Conservation (phyloP, 2,329 filamentous ascomycete genomes). For the Fusarium staphyleae region DNA sequence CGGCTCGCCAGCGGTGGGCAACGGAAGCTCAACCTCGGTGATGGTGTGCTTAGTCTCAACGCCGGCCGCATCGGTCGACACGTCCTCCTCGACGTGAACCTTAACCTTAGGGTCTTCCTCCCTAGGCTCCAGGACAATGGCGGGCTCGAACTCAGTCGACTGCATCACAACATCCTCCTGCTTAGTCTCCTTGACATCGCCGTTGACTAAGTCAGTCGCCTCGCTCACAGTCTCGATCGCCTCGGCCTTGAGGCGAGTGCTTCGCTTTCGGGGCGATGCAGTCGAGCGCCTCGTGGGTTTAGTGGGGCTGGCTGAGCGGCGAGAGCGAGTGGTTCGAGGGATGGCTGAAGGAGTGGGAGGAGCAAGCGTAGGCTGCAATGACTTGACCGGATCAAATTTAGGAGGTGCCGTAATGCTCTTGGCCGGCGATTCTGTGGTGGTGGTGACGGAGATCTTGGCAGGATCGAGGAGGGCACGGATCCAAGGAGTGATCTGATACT, state of each 20-base stretch:
- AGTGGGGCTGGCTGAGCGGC: constrained; percentile 65
- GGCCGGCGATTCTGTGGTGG: constrained; percentile 69
- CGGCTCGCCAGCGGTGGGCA: constrained; percentile 64
- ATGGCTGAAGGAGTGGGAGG: constrained; percentile 58
- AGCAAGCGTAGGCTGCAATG: constrained; percentile 51
- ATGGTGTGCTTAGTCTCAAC: constrained; percentile 74
- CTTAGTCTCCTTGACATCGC: constrained; percentile 42
- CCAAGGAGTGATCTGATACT: constrained; percentile 88
- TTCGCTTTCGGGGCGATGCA: constrained; percentile 64
- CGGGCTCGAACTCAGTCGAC: constrained; percentile 58
- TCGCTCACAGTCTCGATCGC: constrained; percentile 44
- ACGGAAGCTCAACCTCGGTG: constrained; percentile 77
- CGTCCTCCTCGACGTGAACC: constrained; percentile 72
- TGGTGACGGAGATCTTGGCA: constrained; percentile 71
- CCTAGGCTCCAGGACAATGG: constrained; percentile 57
- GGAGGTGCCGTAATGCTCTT: constrained; percentile 85
- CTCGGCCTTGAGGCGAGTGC: constrained; percentile 53
- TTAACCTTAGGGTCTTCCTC: constrained; percentile 69
- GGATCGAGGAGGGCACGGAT: constrained; percentile 91
- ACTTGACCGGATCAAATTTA: constrained; percentile 68
- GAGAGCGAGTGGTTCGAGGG: constrained; percentile 56
- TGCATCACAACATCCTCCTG: constrained; percentile 51
- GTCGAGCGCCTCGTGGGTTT: constrained; percentile 57
- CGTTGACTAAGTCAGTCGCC: constrained; percentile 43
- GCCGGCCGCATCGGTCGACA: constrained; percentile 61